Percentiles rank a stretch among this genome's conserved stretches.
These are phyloP conservation scores for Chaetomium sp. DNA, from an alignment of 2,329 filamentous ascomycete genomes.

Conservation along the genomic window DNA sequence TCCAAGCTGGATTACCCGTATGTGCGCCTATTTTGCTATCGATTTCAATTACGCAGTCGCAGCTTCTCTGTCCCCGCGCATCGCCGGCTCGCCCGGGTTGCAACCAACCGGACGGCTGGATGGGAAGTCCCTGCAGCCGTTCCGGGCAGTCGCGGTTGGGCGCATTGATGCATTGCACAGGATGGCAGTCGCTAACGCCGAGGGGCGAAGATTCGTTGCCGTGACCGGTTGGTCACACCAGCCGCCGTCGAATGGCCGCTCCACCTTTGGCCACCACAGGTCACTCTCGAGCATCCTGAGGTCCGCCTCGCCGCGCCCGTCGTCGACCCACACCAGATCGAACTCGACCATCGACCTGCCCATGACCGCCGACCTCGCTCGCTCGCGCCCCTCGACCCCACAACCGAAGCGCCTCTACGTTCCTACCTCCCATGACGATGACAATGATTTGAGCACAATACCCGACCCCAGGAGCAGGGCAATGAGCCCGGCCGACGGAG, in stretches of 20 bases:
- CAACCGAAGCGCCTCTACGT: constrained; percentile 28
- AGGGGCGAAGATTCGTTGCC: constrained; percentile 36
- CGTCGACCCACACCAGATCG: constrained; percentile 43
- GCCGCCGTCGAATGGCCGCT: constrained; percentile 27
- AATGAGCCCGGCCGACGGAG: constrained; percentile 49
- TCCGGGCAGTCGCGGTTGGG: constrained; percentile 6
- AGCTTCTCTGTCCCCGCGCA: not conserved
- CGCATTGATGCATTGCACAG: constrained; percentile 21
- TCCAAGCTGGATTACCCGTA: constrained; percentile 36
- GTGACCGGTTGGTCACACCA: constrained; percentile 36
- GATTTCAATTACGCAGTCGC: not conserved
- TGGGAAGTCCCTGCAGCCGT: not conserved
- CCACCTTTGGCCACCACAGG: constrained; percentile 51
- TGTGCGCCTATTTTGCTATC: constrained; percentile 20
- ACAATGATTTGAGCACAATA: constrained; percentile 68
- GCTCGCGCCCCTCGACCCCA: constrained; percentile 28
- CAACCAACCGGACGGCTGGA: not conserved
- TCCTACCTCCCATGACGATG: constrained; percentile 47
- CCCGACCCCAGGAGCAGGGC: constrained; percentile 63
- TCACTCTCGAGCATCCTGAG: constrained; percentile 56
- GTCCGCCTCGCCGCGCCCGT: constrained; percentile 47
- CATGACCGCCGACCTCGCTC: constrained; percentile 27
- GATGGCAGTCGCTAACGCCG: constrained; percentile 33
- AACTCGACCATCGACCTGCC: constrained; percentile 41
- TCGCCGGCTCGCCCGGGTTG: not conserved